These are phyloP conservation scores for Gossypium sturtianum DNA, from an alignment of 345 rosid genomes.

Conservation along the genomic window DNA sequence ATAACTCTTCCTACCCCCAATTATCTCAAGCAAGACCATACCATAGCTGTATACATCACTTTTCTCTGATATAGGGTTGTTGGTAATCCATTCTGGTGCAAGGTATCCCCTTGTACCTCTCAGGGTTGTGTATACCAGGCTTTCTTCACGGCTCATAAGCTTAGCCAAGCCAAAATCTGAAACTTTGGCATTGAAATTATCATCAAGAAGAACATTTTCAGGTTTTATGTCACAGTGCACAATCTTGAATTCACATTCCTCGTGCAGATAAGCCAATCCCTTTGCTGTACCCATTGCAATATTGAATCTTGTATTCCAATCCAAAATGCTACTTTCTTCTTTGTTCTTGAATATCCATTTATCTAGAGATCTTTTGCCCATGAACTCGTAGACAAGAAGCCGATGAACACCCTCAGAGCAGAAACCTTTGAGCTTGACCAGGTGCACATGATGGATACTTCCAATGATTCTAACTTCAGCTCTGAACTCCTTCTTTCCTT, in stretches of 20 bases:
- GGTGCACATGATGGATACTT: constrained; percentile 43
- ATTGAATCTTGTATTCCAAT: constrained; percentile 52
- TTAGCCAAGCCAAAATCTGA: constrained; percentile 63
- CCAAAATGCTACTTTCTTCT: constrained; percentile 27
- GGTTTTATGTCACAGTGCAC: constrained; percentile 60
- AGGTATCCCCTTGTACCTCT: constrained; percentile 57
- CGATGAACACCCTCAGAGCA: constrained; percentile 41
- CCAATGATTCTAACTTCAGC: constrained; percentile 53
- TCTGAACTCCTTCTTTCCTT: constrained; percentile 52
- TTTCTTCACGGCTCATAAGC: constrained; percentile 34
- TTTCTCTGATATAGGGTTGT: constrained; percentile 19
- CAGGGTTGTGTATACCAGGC: constrained; percentile 13
- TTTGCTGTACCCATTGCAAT: constrained; percentile 56
- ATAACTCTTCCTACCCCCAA: constrained; percentile 46
- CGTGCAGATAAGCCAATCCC: constrained; percentile 63
- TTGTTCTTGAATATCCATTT: constrained; percentile 41
- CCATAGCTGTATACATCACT: constrained; percentile 53
- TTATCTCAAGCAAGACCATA: constrained; percentile 47
- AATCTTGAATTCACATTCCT: constrained; percentile 52
- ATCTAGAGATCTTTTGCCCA: constrained; percentile 55
- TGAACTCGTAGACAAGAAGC: constrained; percentile 57
- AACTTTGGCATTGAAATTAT: constrained; percentile 48
- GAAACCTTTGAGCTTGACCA: constrained; percentile 55
- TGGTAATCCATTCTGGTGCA: constrained; percentile 62
- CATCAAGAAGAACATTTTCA: constrained; percentile 52